Conservation (phyloP, 139 green algal species). For the Chlamydomonas asymmetrica region DNA sequence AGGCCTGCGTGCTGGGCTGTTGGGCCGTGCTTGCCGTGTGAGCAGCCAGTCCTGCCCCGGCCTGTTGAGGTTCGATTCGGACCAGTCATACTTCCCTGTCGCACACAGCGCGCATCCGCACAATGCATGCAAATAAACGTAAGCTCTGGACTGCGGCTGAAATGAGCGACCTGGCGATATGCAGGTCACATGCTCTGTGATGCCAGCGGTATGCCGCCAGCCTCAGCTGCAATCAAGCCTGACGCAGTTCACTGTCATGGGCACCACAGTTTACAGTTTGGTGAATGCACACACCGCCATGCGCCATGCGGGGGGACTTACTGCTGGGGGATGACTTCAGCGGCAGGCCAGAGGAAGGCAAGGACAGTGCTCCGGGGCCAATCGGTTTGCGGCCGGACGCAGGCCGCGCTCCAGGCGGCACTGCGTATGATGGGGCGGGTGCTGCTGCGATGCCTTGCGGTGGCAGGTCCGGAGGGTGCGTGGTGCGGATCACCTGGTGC, state of each 20-base stretch:
- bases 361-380: conserved; percentile 13
- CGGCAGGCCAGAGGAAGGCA: neutral
- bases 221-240: too few species aligned
- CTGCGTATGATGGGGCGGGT: conserved; percentile 39
- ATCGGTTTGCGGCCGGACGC: conserved; percentile 12
- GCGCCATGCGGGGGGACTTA: neutral
- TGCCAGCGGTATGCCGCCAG: too few species aligned
- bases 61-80: conserved; percentile 21
- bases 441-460: conserved; percentile 40
- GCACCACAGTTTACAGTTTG: too few species aligned
- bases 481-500: conserved; percentile 36
- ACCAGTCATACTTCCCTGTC: too few species aligned
- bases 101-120: too few species aligned
- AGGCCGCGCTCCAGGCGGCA: neutral
- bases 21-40: neutral
- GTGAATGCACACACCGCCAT: too few species aligned
- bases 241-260: too few species aligned
- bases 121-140: too few species aligned
- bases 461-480: conserved; percentile 36
- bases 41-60: conserved; percentile 35
- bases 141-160: too few species aligned
- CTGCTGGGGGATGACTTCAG: too few species aligned
- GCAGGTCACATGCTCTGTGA: too few species aligned
- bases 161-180: too few species aligned
- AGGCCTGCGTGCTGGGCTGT: neutral